phyloP scores from a whole-genome alignment of 139 green algal genomes.

The Closterium sp. region DNA sequence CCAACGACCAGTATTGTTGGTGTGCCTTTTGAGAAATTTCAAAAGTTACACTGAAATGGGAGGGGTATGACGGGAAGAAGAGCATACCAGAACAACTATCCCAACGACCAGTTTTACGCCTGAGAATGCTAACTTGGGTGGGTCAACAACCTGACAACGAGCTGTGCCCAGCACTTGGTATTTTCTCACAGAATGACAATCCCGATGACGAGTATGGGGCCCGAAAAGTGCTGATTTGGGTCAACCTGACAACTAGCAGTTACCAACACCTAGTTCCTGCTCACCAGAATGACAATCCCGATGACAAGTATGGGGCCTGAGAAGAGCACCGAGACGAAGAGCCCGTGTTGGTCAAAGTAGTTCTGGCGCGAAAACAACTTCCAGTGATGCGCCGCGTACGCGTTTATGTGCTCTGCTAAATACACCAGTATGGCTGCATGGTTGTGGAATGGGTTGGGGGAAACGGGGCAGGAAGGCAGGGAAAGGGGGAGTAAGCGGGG shows the following conservation, averaged over 20 bases:
- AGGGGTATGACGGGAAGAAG: too few species aligned
- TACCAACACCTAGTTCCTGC: too few species aligned
- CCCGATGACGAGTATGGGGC: background rate
- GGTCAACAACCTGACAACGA: too few species aligned
- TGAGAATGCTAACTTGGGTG: background rate
- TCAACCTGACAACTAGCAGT: too few species aligned
- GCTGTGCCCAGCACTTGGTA: too few species aligned
- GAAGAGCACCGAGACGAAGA: background rate
- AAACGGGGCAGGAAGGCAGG: too few species aligned
- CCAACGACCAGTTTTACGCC: background rate
- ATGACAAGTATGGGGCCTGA: constrained; percentile 1
- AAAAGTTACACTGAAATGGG: too few species aligned
- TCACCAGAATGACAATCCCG: constrained; percentile 1
- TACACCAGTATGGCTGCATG: background rate
- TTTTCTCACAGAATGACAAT: background rate
- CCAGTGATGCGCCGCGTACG: background rate
- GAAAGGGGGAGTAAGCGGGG: too few species aligned
- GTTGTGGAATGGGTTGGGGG: background rate
- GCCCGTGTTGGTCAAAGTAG: constrained; percentile 10
- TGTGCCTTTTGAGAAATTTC: too few species aligned
- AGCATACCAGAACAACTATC: background rate
- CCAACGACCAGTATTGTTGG: background rate
- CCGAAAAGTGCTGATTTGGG: background rate
- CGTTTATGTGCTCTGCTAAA: background rate
- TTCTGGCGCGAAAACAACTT: constrained; percentile 4